Conservation (phyloP, 2,329 filamentous ascomycete genomes). For the Xylaria sp. region DNA sequence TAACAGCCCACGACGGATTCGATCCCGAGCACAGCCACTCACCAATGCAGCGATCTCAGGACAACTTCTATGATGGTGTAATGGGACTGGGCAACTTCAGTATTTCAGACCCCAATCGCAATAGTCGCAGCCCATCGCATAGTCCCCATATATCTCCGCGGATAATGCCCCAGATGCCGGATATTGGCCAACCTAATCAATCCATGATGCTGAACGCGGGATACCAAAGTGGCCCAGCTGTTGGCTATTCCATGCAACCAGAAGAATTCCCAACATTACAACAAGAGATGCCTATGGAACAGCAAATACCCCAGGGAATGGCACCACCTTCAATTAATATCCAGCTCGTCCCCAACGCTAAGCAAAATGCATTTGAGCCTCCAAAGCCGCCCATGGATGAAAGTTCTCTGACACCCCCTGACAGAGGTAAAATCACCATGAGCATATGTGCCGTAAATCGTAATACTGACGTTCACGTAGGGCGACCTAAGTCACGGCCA, state of each 20-base stretch:
- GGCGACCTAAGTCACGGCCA: constrained; percentile 60
- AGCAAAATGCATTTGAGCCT: constrained; percentile 72
- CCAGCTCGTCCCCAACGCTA: constrained; percentile 82
- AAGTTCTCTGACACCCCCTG: constrained; percentile 85
- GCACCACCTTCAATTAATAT: constrained; percentile 95
- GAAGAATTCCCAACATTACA: constrained; percentile 65
- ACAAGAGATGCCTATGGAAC: constrained; percentile 60
- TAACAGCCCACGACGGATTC: constrained; percentile 81
- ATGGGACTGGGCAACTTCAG: constrained; percentile 83
- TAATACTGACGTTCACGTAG: constrained; percentile 50
- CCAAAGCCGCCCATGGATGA: constrained; percentile 73
- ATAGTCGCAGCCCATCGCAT: constrained; percentile 83
- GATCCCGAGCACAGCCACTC: constrained; percentile 81
- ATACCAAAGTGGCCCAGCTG: constrained; percentile 55
- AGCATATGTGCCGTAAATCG: constrained; percentile 22
- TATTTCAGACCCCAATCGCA: constrained; percentile 74
- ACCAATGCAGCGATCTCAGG: constrained; percentile 79
- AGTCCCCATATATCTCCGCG: constrained; percentile 74
- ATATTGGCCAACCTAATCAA: constrained; percentile 60
- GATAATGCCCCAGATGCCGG: constrained; percentile 66
- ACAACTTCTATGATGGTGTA: constrained; percentile 80
- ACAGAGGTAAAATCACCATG: constrained; percentile 64
- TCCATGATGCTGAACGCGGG: constrained; percentile 58
- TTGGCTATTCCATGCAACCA: constrained; percentile 54
- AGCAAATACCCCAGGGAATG: constrained; percentile 67